Evolutionary conservation across 179 eudicot genomes (phyloP), one percentile per base, ranked within the genome.

Genomic region (Patellifolia procumbens): DNA sequence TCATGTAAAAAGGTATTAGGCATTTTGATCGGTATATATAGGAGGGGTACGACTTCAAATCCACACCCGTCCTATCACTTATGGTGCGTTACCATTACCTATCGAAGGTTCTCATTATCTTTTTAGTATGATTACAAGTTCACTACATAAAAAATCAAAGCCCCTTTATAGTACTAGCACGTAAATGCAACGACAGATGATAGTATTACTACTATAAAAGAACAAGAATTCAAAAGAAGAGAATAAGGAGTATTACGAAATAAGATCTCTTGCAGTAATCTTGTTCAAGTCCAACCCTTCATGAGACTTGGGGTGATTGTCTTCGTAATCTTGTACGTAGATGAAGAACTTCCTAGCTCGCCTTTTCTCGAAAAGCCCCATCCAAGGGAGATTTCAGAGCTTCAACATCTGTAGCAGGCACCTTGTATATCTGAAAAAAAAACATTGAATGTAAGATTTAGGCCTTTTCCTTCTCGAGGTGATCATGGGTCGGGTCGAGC

Each of bases 361-460:
- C 29, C 97, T 81, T 83, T 92, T 92, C 46, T 92, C 97, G 73
- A 92, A 87, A 4, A 92, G 85, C 29, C 97, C 97, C 95, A 92
- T 89, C 62, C n/a, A 92, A 66, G 51, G 95, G 84, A 62, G 97
- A 92, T 73, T 84, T 92, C 72, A 92, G 79, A 39, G 97, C 97
- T 74, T 92, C 97, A 67, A 92, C 92, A 85, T 92, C 97, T 68
- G 89, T 92, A 77, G 97, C 93, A 49, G 97, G 97, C 66, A 92
- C 97, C 83, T 92, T 92, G 83, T 92, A 81, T 66, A 92, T 88
- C 97, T 92, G 5, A 70, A 65, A 52, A 24, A 65, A 49, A 29
- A 60, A 52, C 62, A 59, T 32, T 68, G 22, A 0, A 4, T 7
- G 42, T 76, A 43, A 39, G 26, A 13, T 58, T 28, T 28, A 28